Base-by-base conservation (phyloP, 805 yeast genomes). In the Pichia pseudocactophila region DNA sequence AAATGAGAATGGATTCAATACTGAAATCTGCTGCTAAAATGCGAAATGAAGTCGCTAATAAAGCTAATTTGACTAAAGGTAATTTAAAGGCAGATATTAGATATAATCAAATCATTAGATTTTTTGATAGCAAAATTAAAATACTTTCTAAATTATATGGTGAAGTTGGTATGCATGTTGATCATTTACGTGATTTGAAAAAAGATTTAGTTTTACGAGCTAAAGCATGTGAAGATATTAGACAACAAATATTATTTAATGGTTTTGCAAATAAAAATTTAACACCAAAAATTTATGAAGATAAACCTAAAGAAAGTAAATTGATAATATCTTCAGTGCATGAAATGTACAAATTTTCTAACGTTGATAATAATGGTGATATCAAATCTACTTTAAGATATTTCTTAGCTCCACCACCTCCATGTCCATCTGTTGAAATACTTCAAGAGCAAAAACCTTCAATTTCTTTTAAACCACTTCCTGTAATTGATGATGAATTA, bases 91-190 rank as follows among this genome's bases (percentile, higher is more conserved):
- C 47, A 6, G 43, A 39, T 22, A 37, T 44, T 10, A 33, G 47
- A 22, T 44, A 44, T 25, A 37, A 44, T 30, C 47, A 44, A 34
- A 44, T 44, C 20, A 12, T 44, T 3, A 30, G 40, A n/a, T 44
- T 37, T 35, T 13, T 44, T 15, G 41, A 37, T 37, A 12, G 18
- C 15, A 31, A 25, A n/a, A 20, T 44, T 6, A 44, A 36, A 18
- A 7, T 13, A n/a, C 10, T 44, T 11, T 33, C 42, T 15, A 30
- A 17, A 27, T 22, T 15, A 32, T 37, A 37, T 30, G 46, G 45
- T 2, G 43, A 43, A 16, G 7, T 41, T 7, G 48, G 47, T 7
- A 13, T 31, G 17, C 2, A 18, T 17, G 19, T 42, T 15, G 42
- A 40, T 15, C 30, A n/a, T 7, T 27, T 48, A 30, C 33, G 30